Base-by-base conservation (phyloP, 2,329 filamentous ascomycete species). In the Penicillium italicum region DNA sequence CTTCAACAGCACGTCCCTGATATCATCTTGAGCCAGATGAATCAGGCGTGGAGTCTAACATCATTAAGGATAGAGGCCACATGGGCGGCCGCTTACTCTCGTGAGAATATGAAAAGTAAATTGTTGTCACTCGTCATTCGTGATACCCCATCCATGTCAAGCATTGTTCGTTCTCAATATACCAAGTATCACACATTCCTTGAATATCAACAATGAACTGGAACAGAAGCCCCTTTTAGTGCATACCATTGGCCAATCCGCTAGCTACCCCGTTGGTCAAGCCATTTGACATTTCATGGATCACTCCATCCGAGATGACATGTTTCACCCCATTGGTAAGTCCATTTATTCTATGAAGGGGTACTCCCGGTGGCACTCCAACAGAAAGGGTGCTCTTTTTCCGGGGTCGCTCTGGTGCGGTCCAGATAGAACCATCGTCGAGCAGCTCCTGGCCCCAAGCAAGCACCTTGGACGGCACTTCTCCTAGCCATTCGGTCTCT, bases 401-500 rank as follows among this genome's bases (percentile, higher is more conserved):
- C 8, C 59, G 59, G 1, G 55, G 61, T 12, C 18, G 31, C n/a
- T 51, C 49, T 6, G 40, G 38, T 7, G 61, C 59, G 6, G 61
- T 71, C 63, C 63, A 66, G 14, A 61, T 55, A 5, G 61, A 40
- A 55, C 70, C 64, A 44, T 66, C 64, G 16, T 62, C 62, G 10
- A 72, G 48, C 5, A 77, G 62, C 20, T 63, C 66, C 36, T 76
- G 74, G 0, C 74, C 75, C 42, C 58, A 60, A 9, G 69, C 67
- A 38, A 76, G 63, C 5, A 70, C 64, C 26, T 60, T 62, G 1
- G 71, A 73, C 34, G 72, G 69, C 42, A 68, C 68, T 57, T 74
- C 71, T 1, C 77, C 77, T 34, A 79, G 61, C 77, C 77, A 79
- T 51, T 76, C 66, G 7, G 69, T 62, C 57, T 78, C 72, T 5